A percentile compares a stretch with the other conserved stretches of the same genome.
These are phyloP conservation scores for Pleurotus citrinopileatus DNA, from an alignment of 768 basidiomycete species.

Conservation along the genomic window DNA sequence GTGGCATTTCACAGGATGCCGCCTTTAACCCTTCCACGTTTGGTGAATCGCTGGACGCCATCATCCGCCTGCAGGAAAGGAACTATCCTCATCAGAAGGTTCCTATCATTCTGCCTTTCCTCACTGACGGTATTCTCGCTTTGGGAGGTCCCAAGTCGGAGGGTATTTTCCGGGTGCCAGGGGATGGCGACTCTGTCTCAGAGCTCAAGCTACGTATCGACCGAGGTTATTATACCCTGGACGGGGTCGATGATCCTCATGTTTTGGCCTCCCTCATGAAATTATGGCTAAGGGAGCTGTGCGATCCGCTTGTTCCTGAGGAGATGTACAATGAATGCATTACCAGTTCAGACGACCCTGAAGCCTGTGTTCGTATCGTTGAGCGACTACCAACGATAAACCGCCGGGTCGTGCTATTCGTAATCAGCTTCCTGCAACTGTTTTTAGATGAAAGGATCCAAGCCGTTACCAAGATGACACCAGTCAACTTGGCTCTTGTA, in stretches of 20 bases:
- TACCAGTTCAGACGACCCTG: constrained; percentile 59
- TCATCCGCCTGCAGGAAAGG: constrained; percentile 80
- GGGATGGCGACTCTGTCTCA: constrained; percentile 85
- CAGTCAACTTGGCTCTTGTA: constrained; percentile 82
- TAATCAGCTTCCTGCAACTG: constrained; percentile 87
- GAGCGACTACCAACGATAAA: constrained; percentile 82
- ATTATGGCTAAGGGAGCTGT: constrained; percentile 89
- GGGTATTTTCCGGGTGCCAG: constrained; percentile 92
- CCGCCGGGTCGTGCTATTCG: constrained; percentile 80
- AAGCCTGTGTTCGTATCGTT: constrained; percentile 72
- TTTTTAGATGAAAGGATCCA: constrained; percentile 81
- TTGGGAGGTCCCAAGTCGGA: constrained; percentile 82
- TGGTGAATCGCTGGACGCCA: constrained; percentile 83
- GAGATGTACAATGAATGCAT: constrained; percentile 93
- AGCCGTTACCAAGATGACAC: constrained; percentile 82
- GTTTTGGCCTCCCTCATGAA: constrained; percentile 89
- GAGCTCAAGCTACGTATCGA: constrained; percentile 89
- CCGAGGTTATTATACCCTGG: constrained; percentile 85
- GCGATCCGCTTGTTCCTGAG: constrained; percentile 88
- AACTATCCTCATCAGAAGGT: constrained; percentile 84
- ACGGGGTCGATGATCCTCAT: constrained; percentile 88
- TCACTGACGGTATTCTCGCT: constrained; percentile 88
- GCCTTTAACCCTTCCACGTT: constrained; percentile 96
- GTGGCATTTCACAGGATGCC: constrained; percentile 58
- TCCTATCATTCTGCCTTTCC: constrained; percentile 92